phyloP scores from a whole-genome alignment of 805 yeast species.

The Barnettozyma sp. region DNA sequence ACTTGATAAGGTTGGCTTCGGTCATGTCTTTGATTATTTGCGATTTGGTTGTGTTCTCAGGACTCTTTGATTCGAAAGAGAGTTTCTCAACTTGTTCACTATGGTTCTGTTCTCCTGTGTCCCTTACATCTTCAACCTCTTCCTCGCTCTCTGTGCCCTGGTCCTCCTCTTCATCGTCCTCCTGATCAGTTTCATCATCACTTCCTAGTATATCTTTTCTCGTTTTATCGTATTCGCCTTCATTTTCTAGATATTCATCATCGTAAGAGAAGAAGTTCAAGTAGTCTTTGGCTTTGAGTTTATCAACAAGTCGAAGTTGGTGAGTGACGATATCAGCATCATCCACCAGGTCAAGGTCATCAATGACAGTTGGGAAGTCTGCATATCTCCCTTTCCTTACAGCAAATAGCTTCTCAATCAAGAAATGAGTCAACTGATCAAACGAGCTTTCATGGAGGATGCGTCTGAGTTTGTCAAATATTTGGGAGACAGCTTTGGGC shows the following conservation, averaged over 20 bases:
- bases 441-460: slow-evolving; percentile 51
- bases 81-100: neutral
- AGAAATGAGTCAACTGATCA: slow-evolving; percentile 35
- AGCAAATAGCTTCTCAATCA: slow-evolving; percentile 47
- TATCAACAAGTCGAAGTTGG: slow-evolving; percentile 46
- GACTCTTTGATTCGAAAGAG: neutral
- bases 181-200: slow-evolving; percentile 39
- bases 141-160: slow-evolving; percentile 22
- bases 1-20: slow-evolving; percentile 51
- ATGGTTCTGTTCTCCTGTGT: slow-evolving; percentile 12
- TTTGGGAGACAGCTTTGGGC: slow-evolving; percentile 37
- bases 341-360: slow-evolving; percentile 53
- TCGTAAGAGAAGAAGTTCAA: slow-evolving; percentile 49
- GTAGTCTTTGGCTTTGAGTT: slow-evolving; percentile 37
- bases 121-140: slow-evolving; percentile 24
- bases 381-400: slow-evolving; percentile 39
- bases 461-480: slow-evolving; percentile 54
- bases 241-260: slow-evolving; percentile 41
- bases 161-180: slow-evolving; percentile 35
- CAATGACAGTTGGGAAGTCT: slow-evolving; percentile 33
- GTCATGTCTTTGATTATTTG: slow-evolving; percentile 51
- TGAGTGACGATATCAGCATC: slow-evolving; percentile 57
- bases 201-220: slow-evolving; percentile 16
- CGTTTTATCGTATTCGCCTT: slow-evolving; percentile 39
- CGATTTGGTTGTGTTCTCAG: slow-evolving; percentile 14